These are phyloP conservation scores for Turnera subulata DNA, from an alignment of 345 rosid species.

Conservation along the genomic window DNA sequence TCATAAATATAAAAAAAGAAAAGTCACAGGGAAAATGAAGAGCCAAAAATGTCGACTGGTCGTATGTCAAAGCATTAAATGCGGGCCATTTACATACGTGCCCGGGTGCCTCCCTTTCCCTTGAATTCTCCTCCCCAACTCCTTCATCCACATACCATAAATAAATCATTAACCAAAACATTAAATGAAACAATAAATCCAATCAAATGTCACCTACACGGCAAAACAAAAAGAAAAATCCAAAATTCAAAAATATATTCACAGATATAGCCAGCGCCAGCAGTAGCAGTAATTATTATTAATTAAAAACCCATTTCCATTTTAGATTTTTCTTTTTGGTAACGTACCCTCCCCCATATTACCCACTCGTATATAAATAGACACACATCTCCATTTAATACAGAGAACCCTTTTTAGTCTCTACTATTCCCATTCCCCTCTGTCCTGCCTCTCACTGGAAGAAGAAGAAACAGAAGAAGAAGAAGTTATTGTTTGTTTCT, in stretches of 20 bases:
- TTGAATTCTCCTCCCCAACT: constrained; percentile 17
- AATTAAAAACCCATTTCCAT: too few species aligned
- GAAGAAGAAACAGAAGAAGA: neutral
- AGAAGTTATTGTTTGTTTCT: too few species aligned
- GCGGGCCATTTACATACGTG: constrained; percentile 14
- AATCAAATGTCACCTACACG: neutral
- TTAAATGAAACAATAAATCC: constrained; percentile 6
- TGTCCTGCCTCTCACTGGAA: neutral
- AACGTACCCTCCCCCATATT: constrained; percentile 1
- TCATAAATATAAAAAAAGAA: neutral
- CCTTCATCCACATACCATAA: constrained; percentile 20
- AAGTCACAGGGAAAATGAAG: neutral
- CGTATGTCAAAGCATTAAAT: constrained; percentile 17
- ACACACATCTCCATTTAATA: neutral
- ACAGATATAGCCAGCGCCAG: neutral
- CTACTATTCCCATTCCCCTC: too few species aligned
- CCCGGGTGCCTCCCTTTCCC: constrained; percentile 13
- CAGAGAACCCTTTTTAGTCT: neutral
- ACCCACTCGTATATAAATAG: neutral
- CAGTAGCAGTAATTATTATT: neutral
- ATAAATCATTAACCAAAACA: constrained; percentile 8
- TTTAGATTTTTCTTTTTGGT: neutral
- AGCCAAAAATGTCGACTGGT: constrained; percentile 12
- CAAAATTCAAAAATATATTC: neutral
- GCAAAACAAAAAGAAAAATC: neutral